Evolutionary conservation across 768 basidiomycete species (phyloP).

Genomic region (Suillus subluteus): DNA sequence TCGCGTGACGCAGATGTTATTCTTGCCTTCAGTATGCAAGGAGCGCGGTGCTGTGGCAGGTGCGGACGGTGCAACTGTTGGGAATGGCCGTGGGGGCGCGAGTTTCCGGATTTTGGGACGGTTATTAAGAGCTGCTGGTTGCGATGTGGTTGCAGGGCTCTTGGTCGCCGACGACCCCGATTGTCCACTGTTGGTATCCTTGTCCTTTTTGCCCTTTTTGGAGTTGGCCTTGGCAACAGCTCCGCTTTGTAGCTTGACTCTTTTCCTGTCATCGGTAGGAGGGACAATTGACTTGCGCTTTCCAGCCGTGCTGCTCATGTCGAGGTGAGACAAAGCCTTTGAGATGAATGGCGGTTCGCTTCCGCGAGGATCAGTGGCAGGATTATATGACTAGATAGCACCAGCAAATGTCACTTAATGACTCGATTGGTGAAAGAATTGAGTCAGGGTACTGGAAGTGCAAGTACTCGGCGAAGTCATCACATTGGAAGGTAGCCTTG

Average conservation of each 20-base stretch:
- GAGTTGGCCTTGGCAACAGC: neutral
- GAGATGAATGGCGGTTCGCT: neutral
- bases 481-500: neutral
- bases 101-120: slow-evolving; percentile 61
- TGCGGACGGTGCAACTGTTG: slow-evolving; percentile 73
- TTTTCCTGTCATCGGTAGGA: neutral
- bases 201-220: neutral
- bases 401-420: neutral
- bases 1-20: slow-evolving; percentile 78
- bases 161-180: neutral
- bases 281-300: neutral
- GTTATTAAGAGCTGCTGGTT: neutral
- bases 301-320: neutral
- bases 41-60: slow-evolving; percentile 83
- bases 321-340: neutral
- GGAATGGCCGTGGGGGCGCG: slow-evolving; percentile 73
- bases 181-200: neutral
- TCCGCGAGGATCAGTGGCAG: neutral
- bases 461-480: neutral
- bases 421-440: neutral
- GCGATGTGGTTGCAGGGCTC: neutral
- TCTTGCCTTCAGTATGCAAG: slow-evolving; percentile 78
- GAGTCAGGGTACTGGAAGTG: neutral
- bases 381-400: neutral
- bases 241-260: slow-evolving; percentile 1